Percentiles rank a stretch among this genome's conserved stretches.
phyloP scores from a whole-genome alignment of 2,329 filamentous ascomycete genomes.

The Penicillium sp. region DNA sequence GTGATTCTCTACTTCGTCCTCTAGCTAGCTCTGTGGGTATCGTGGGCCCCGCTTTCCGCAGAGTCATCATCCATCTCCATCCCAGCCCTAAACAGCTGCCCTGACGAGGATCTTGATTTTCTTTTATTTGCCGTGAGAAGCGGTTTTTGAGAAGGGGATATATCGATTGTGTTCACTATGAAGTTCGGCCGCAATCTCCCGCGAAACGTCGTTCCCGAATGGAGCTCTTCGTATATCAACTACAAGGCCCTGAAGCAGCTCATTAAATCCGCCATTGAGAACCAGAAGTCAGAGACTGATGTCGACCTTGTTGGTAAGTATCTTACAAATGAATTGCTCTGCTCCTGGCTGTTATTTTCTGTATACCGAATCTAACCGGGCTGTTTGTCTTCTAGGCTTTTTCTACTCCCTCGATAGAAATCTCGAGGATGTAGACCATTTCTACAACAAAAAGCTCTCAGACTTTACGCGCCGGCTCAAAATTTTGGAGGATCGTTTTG shows the following conservation, averaged over 20 bases:
- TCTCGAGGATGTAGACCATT: constrained; percentile 91
- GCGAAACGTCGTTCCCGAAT: constrained; percentile 49
- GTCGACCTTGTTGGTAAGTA: constrained; percentile 86
- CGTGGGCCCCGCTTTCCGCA: neutral
- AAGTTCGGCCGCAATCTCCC: constrained; percentile 50
- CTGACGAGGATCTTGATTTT: neutral
- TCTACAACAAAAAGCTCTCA: constrained; percentile 93
- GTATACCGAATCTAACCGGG: constrained; percentile 2
- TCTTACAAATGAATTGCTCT: constrained; percentile 19
- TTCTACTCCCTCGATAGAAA: constrained; percentile 96
- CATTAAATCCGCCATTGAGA: constrained; percentile 71
- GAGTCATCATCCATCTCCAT: neutral
- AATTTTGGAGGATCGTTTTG: constrained; percentile 83
- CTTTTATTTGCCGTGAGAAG: neutral
- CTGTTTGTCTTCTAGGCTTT: constrained; percentile 63
- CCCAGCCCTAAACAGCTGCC: neutral
- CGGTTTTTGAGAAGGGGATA: too few species aligned
- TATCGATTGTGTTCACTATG: constrained; percentile 31
- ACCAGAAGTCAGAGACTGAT: constrained; percentile 65
- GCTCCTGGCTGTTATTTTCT: constrained; percentile 12
- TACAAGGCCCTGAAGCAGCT: constrained; percentile 75
- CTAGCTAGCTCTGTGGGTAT: neutral
- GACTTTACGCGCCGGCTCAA: constrained; percentile 81
- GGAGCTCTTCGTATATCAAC: constrained; percentile 49
- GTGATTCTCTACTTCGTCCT: neutral